Conservation (phyloP, 2,329 filamentous ascomycete species). For the Pyrenochaeta sp. region DNA sequence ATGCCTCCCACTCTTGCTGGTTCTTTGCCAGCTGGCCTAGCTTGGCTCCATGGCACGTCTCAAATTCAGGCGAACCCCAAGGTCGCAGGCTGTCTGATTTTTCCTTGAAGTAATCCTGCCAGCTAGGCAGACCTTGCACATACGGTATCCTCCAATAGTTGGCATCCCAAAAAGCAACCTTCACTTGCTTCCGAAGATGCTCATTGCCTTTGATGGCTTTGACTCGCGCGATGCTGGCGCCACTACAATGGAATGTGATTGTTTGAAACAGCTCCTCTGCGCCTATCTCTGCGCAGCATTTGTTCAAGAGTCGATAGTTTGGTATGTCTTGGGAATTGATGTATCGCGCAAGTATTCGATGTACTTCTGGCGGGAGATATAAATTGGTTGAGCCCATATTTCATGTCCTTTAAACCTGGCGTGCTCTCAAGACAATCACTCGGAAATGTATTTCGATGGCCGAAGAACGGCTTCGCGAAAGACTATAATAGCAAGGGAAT, state of each 20-base stretch:
- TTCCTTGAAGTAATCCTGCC: slow-evolving; percentile 7
- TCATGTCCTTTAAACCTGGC: no score
- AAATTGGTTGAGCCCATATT: background rate
- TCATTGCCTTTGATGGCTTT: slow-evolving; percentile 4
- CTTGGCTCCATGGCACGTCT: background rate
- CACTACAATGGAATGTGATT: slow-evolving; percentile 16
- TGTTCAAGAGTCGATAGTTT: slow-evolving; percentile 19
- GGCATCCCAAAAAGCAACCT: slow-evolving; percentile 18
- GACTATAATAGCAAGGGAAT: no score
- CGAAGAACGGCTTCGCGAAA: no score
- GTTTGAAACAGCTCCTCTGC: slow-evolving; percentile 14
- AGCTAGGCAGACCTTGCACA: slow-evolving; percentile 14
- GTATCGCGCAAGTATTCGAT: slow-evolving; percentile 14
- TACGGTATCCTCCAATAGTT: slow-evolving; percentile 12
- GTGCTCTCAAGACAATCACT: no score
- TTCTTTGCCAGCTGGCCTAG: slow-evolving; percentile 3
- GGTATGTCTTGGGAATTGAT: slow-evolving; percentile 12
- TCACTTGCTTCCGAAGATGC: slow-evolving; percentile 11
- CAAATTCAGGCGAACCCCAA: no score
- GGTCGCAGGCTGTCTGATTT: no score
- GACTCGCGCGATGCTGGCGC: slow-evolving; percentile 13
- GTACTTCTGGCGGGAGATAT: slow-evolving; percentile 21
- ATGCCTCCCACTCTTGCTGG: slow-evolving; percentile 13
- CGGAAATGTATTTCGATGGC: no score
- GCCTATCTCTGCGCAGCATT: slow-evolving; percentile 4